Percentiles rank a stretch among this genome's conserved stretches.
Evolutionary conservation across 352 stramenopile species (phyloP).

Genomic region (Globisporangium apiculatum): DNA sequence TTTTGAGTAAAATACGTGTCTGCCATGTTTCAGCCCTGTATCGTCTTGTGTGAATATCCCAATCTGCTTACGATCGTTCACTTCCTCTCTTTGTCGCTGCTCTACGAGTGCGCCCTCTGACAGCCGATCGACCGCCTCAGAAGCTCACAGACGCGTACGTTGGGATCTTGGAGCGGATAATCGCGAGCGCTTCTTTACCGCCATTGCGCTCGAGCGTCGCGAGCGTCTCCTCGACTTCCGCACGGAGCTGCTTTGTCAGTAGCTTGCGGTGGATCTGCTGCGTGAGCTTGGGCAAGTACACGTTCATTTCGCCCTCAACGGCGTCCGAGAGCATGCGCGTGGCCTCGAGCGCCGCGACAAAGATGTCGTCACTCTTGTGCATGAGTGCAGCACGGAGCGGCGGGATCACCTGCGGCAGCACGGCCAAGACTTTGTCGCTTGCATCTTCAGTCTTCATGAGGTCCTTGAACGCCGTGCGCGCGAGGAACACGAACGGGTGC

Average conservation of each 20-base stretch:
- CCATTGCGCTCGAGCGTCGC: conserved; percentile 61
- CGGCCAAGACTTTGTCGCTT: conserved; percentile 43
- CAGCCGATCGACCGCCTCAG: not conserved
- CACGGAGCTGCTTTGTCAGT: conserved; percentile 44
- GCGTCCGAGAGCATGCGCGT: conserved; percentile 56
- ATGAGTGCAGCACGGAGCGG: conserved; percentile 56
- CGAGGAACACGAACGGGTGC: conserved; percentile 77
- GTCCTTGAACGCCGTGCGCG: conserved; percentile 64
- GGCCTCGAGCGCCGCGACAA: conserved; percentile 60
- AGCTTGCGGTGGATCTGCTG: conserved; percentile 77
- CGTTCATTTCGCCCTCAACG: conserved; percentile 69
- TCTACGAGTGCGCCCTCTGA: too few species aligned
- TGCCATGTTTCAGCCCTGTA: too few species aligned
- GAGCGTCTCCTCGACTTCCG: conserved; percentile 57
- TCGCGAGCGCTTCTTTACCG: conserved; percentile 61
- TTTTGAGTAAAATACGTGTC: too few species aligned
- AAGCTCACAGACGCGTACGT: conserved; percentile 53
- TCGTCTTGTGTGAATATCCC: too few species aligned
- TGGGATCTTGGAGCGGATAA: conserved; percentile 73
- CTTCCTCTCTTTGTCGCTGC: too few species aligned
- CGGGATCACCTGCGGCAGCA: conserved; percentile 56
- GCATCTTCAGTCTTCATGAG: conserved; percentile 54
- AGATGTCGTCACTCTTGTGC: conserved; percentile 61
- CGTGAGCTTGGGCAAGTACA: conserved; percentile 61
- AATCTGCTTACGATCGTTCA: too few species aligned